Base-by-base conservation (phyloP, 345 rosid species). In the Boechera stricta region DNA sequence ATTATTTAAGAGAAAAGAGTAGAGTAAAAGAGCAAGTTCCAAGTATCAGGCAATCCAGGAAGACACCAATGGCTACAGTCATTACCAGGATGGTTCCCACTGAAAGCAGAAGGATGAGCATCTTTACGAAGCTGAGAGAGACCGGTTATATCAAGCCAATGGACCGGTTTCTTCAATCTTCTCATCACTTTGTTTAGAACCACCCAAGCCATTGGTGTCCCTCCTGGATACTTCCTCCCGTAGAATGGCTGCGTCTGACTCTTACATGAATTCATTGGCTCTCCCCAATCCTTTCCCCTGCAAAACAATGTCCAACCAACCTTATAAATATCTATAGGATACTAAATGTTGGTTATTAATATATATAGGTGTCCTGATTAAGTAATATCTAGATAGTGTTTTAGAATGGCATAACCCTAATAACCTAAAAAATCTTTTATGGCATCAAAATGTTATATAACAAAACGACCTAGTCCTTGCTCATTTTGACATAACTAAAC, bases 11-110 rank as follows among this genome's bases (percentile, higher is more conserved):
- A 70, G 45, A 89, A 83, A 51, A 82, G 82, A 67, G 87, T 62
- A 13, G 87, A 85, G 77, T 86, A 95, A 8, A 95, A 71, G 65
- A 92, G 90, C 18, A 80, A 0, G 72, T 89, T 95, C 99, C 98
- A 95, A 36, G 94, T 84, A 82, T 92, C 99, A 3, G 99, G 99
- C 83, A 95, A 78, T 5, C 99, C 99, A 38, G 98, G 98, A 26
- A 95, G 84, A 75, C 99, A 95, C 99, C 99, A 92, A 58, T 94
- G 98, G 85, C 90, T 87, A 64, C 98, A 94, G 15, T 94, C 98
- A 0, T 64, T 76, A 29, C 84, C 86, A 2, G 73, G 69, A 29
- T 67, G 87, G 15, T 64, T 74, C 4, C 86, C 87, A 29, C 93
- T 77, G 41, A 79, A 91, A 1, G 72, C 79, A 0, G 90, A 82